Base-by-base conservation (phyloP, 495 filamentous ascomycete genomes). In the Cudoniella acicularis region DNA sequence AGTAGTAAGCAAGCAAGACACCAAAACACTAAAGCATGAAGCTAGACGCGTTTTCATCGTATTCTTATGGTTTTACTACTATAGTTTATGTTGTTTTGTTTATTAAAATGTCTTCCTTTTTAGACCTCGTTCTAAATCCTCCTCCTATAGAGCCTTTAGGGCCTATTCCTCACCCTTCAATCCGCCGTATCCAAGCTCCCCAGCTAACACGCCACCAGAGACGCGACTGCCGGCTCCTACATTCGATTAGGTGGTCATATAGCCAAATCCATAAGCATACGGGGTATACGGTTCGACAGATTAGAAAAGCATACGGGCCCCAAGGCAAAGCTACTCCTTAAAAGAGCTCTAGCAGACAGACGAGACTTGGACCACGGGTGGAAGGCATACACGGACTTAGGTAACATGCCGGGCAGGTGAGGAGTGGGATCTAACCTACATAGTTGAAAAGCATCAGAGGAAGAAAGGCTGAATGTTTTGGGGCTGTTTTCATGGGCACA, bases 391-490 rank as follows among this genome's bases (percentile, higher is more conserved):
- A 50, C 2, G 24, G 20, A 40, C 45, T 25, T 57, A 23, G 54
- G 41, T 69, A 8, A 69, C 62, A 49, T 36, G 63, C 3, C 25
- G 23, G 11, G 10, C 54, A 22, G 45, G 63, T 0, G 55, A 70
- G 40, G 57, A 68, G 50, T 59, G 57, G 22, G 47, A 66, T 40
- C 24, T 55, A 17, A 68, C n/a, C 21, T 68, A 46, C 50, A 47
- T 68, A 17, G 42, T 66, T 1, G 56, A 60, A 23, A 62, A 54
- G 23, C 23, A 59, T 22, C 48, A 49, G 46, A 60, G 47, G 24
- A 64, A 63, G 21, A 43, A 36, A 10, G 64, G 66, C 0, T 65
- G 52, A 59, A 69, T 68, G 47, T 68, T 70, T 65, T 69, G 43
- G 61, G 68, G 51, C 21, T 63, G 57, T 43, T 64, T 70, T 45